phyloP scores from a whole-genome alignment of 495 filamentous ascomycete genomes.

The Penicillium cinerascens region DNA sequence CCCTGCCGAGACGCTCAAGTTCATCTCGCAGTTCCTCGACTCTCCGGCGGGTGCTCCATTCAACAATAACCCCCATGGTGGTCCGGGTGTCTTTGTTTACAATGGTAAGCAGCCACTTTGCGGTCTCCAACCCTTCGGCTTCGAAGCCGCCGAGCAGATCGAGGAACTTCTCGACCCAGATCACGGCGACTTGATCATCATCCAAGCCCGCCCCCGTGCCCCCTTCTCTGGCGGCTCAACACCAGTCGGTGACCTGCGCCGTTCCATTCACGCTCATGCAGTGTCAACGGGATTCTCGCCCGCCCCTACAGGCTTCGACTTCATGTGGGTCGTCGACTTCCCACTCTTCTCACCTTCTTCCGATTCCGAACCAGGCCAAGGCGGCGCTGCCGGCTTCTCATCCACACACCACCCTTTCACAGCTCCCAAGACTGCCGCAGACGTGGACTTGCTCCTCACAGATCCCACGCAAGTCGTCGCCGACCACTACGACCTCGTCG shows the following conservation, averaged over 20 bases:
- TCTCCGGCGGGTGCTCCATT: slow-evolving; percentile 58
- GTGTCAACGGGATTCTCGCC: slow-evolving; percentile 55
- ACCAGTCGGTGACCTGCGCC: slow-evolving; percentile 70
- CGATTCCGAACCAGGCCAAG: slow-evolving; percentile 74
- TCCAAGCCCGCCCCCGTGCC: slow-evolving; percentile 69
- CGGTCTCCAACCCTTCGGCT: slow-evolving; percentile 72
- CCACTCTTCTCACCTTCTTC: slow-evolving; percentile 79
- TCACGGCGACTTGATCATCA: slow-evolving; percentile 71
- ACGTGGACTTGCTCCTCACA: slow-evolving; percentile 69
- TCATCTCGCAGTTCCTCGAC: slow-evolving; percentile 67
- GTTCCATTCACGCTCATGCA: slow-evolving; percentile 63
- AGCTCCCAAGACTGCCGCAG: slow-evolving; percentile 66
- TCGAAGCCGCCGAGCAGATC: slow-evolving; percentile 60
- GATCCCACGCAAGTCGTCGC: slow-evolving; percentile 68
- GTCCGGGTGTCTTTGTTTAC: slow-evolving; percentile 70
- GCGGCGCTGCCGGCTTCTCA: slow-evolving; percentile 71
- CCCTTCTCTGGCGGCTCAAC: slow-evolving; percentile 67
- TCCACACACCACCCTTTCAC: slow-evolving; percentile 98
- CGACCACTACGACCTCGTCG: slow-evolving; percentile 91
- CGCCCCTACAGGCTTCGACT: slow-evolving; percentile 54
- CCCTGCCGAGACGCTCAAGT: slow-evolving; percentile 49
- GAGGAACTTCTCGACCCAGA: slow-evolving; percentile 51
- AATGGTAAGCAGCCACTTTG: slow-evolving; percentile 65
- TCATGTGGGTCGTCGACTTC: slow-evolving; percentile 85
- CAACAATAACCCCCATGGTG: slow-evolving; percentile 62